Base-by-base conservation (phyloP, 1,284 basidiomycete genomes). In the Melanopsichium pennsylvanicum region DNA sequence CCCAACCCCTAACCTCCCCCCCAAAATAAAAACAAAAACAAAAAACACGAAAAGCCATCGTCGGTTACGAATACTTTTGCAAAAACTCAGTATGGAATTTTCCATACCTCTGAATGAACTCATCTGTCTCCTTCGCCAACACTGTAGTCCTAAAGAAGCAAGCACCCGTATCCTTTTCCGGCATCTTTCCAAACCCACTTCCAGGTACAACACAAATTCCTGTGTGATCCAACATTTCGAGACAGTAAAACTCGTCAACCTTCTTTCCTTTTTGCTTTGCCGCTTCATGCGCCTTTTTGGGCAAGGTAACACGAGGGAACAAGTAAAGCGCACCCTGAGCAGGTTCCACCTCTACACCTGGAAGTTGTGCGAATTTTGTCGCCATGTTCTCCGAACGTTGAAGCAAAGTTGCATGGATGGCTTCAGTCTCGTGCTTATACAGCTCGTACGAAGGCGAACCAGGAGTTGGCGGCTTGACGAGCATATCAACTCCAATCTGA, bases 251-350 rank as follows among this genome's bases (percentile, higher is more conserved):
- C 43, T 76, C 70, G 45, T 80, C 78, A 5, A 78, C 67, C 68
- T 74, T 70, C 37, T 77, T 74, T 29, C 71, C 74, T 12, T 34
- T 37, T 31, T 61, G 47, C 48, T 70, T 54, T 2, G 77, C 78
- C 2, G 46, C 64, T 27, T 79, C 72, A 35, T 74, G 58, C 5
- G 74, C 78, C 21, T 55, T 55, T 13, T 56, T 47, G 0, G 77
- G 87, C 33, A 94, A 84, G 22, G 86, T 84, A 60, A 94, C 86
- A 63, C 84, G 84, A 15, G 92, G 92, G 85, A 89, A 93, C 36
- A 94, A 85, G 82, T 94, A 94, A 77, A 94, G 85, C 19, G 92
- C 94, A 2, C 94, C 95, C 23, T 92, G 89, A 3, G 78, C 77
- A 18, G 75, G 71, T 12, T 72, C 61, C 5, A 72, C 70, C 15